Evolutionary conservation across 139 green algal genomes (phyloP).

Genomic region (Chlamydomonas sp.): DNA sequence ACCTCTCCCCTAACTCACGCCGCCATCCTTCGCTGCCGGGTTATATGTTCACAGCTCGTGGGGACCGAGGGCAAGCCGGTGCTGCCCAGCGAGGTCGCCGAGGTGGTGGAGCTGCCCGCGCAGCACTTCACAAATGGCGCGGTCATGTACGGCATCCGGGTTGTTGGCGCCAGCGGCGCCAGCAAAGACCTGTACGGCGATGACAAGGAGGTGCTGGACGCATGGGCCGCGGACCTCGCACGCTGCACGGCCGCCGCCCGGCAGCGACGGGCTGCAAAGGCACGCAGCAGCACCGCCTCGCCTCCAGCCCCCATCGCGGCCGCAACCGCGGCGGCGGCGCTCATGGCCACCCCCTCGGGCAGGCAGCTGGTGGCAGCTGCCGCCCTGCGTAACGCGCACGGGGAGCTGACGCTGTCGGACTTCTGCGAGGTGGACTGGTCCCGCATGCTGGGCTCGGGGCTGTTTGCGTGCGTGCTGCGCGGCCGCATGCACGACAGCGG

Average conservation of each 20-base stretch:
- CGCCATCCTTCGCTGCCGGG: background rate
- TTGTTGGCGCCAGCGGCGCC: constrained; percentile 1
- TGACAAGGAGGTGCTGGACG: background rate
- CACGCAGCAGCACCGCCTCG: background rate
- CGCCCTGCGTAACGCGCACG: background rate
- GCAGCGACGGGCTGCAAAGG: background rate
- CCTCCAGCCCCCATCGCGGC: background rate
- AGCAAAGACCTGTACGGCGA: constrained; percentile 27
- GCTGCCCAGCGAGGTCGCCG: background rate
- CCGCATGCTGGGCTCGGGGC: constrained; percentile 34
- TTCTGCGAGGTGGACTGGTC: constrained; percentile 38
- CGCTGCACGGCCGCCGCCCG: background rate
- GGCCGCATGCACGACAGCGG: constrained; percentile 2
- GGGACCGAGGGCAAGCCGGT: background rate
- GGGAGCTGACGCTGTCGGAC: background rate
- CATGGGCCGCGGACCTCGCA: constrained; percentile 3
- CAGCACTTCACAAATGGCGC: constrained; percentile 19
- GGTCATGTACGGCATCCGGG: constrained; percentile 19
- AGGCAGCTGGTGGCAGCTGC: background rate
- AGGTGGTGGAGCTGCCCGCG: background rate
- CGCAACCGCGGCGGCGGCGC: background rate
- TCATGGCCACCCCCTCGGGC: background rate
- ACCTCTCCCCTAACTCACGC: background rate
- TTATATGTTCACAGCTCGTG: background rate
- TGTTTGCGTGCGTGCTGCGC: constrained; percentile 39